Conservation (phyloP, 2,329 filamentous ascomycete species). For the Penicillium sp. region DNA sequence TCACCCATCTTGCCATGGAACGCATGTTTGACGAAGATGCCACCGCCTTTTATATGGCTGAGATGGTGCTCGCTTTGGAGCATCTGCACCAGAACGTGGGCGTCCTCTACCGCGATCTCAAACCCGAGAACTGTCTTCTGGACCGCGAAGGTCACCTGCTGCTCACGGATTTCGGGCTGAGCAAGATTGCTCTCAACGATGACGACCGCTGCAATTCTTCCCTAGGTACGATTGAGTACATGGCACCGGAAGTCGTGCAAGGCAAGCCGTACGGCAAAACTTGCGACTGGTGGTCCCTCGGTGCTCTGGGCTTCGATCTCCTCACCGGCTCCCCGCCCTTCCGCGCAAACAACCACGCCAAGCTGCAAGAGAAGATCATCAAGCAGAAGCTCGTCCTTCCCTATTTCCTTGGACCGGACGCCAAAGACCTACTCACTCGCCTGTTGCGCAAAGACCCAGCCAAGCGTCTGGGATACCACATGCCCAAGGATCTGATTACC, state of each 20-base stretch:
- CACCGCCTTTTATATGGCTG: conserved; percentile 96
- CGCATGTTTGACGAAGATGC: conserved; percentile 91
- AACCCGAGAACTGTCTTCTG: conserved; percentile 95
- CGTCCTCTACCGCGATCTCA: conserved; percentile 94
- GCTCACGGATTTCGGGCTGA: conserved; percentile 93
- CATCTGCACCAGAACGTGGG: conserved; percentile 90
- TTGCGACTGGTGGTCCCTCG: conserved; percentile 98
- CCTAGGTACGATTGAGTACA: conserved; percentile 95
- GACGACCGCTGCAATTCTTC: conserved; percentile 78
- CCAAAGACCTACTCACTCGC: conserved; percentile 88
- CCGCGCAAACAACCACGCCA: conserved; percentile 83
- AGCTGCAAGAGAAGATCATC: conserved; percentile 93
- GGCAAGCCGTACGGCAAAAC: conserved; percentile 88
- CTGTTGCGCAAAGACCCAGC: conserved; percentile 87
- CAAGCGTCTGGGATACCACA: conserved; percentile 83
- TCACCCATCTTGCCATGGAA: conserved; percentile 89
- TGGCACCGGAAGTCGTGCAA: conserved; percentile 92
- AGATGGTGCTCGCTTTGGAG: conserved; percentile 91
- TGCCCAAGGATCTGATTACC: conserved; percentile 79
- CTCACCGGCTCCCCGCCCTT: conserved; percentile 93
- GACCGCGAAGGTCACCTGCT: conserved; percentile 89
- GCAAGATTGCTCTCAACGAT: conserved; percentile 81
- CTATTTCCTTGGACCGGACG: conserved; percentile 86
- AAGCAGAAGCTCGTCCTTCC: conserved; percentile 87
- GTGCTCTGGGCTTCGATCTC: conserved; percentile 86